Evolutionary conservation across 257 asterid species (phyloP).

Genomic region (Euphrasia confusa): DNA sequence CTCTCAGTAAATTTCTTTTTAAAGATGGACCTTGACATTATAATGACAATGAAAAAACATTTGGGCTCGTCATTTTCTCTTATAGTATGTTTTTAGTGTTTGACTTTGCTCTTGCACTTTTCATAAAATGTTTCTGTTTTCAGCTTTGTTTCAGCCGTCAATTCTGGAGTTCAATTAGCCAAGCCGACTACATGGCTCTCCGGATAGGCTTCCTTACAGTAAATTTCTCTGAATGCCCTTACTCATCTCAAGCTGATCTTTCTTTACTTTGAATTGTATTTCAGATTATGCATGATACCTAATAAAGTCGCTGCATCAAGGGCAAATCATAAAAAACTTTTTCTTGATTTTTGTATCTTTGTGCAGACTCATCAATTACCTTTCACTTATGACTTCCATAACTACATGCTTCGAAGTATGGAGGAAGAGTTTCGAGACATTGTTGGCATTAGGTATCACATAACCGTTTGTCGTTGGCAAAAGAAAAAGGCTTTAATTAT

Average conservation of each 20-base stretch:
- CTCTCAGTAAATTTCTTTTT: not conserved
- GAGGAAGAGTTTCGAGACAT: conserved; percentile 96
- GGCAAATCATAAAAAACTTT: not conserved
- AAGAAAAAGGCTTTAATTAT: not conserved
- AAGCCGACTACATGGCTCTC: conserved; percentile 90
- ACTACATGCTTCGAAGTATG: conserved; percentile 94
- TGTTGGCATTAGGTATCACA: conserved; percentile 86
- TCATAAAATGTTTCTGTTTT: conserved; percentile 18
- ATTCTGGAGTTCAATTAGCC: conserved; percentile 90
- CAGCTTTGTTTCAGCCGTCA: conserved; percentile 99
- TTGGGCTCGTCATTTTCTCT: not conserved
- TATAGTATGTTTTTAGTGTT: not conserved
- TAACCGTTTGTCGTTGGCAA: not conserved
- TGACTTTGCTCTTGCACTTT: not conserved
- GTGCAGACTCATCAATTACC: conserved; percentile 92
- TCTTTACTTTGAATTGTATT: not conserved
- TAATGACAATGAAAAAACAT: not conserved
- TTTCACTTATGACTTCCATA: conserved; percentile 80
- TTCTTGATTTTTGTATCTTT: conserved; percentile 15
- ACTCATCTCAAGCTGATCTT: not conserved
- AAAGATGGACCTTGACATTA: not conserved
- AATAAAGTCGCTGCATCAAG: too few relatives aligned
- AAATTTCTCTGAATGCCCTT: conserved; percentile 29
- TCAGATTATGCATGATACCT: not conserved
- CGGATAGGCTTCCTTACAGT: conserved; percentile 81